phyloP scores from a whole-genome alignment of 768 basidiomycete species.

The Brasilioporus rufonigricans region DNA sequence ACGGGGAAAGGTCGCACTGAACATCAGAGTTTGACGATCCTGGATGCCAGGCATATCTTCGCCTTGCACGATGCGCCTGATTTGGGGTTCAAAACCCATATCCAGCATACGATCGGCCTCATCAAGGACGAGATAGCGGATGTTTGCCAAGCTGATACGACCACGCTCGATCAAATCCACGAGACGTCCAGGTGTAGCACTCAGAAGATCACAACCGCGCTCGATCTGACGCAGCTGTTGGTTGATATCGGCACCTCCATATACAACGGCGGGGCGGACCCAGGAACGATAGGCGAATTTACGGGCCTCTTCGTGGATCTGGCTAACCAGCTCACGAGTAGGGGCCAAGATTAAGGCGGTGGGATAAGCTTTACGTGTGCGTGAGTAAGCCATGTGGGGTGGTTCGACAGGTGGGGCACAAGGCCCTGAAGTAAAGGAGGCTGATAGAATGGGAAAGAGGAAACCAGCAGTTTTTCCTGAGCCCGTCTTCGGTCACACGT shows the following conservation, averaged over 20 bases:
- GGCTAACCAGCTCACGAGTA: conserved; percentile 97
- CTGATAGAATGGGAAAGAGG: conserved; percentile 97
- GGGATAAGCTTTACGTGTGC: conserved; percentile 88
- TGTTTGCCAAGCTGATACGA: conserved; percentile 91
- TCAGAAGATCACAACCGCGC: conserved; percentile 94
- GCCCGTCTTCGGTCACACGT: conserved; percentile 68
- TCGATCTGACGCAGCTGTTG: conserved; percentile 92
- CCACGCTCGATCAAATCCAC: conserved; percentile 99
- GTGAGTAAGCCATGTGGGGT: conserved; percentile 50
- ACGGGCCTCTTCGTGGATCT: conserved; percentile 98
- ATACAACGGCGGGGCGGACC: conserved; percentile 98
- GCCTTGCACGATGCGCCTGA: conserved; percentile 94
- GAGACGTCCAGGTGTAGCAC: conserved; percentile 95
- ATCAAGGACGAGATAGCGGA: conserved; percentile 97
- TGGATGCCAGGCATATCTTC: conserved; percentile 96
- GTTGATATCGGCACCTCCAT: conserved; percentile 98
- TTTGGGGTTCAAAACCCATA: conserved; percentile 99
- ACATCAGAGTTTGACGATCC: conserved; percentile 98
- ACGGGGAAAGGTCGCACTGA: conserved; percentile 97
- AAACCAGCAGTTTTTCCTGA: conserved; percentile 99
- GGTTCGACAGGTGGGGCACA: conserved; percentile 58
- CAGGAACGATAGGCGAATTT: conserved; percentile 99
- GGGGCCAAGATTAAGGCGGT: conserved; percentile 97
- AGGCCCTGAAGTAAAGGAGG: conserved; percentile 85
- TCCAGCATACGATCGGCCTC: conserved; percentile 99